Evolutionary conservation across 1,284 basidiomycete species (phyloP), one percentile per base, ranked within the genome.

Genomic region (Ustilago lituana): DNA sequence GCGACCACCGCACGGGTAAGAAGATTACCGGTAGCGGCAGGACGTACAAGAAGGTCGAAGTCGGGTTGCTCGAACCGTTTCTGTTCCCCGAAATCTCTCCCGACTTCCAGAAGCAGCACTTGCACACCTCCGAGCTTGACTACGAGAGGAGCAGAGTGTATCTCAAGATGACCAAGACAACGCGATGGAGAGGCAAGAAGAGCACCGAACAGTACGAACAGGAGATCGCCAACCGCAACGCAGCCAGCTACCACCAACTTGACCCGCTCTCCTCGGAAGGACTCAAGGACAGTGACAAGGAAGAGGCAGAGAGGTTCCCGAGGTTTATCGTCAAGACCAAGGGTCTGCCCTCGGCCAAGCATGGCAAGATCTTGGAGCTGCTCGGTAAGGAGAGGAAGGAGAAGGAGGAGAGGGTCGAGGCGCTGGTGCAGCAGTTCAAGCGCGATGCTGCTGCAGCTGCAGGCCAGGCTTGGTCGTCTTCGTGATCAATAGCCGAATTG

Each of bases 1-100:
- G 76, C 36, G 61, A 65, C 40, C 40, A 31, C 15, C 60, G 58
- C 11, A 85, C 89, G 61, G 87, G 88, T 0, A 86, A 88, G 22
- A 72, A 89, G 12, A 82, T 81, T 19, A 27, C 62, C 2, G 75
- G 77, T 23, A 36, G 40, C 2, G 68, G 55, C 15, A 36, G 74
- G 23, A 81, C 77, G 5, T 77, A 59, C 52, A 82, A 82, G 26
- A 82, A 82, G 49, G 70, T 80, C 29, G 80, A 82, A 52, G 79
- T 82, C 1, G 80, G 80, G 3, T 54, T 82, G 20, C 41, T 80
- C 15, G 80, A 82, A 52, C 80, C 80, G 4, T 82, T 82, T 61
- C 46, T 80, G 9, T 82, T 78, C 70, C 80, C 80, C 8, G 77
- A 76, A 27, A 31, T 80, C 2, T 57, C 61, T 5, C 58, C 69